phyloP scores from a whole-genome alignment of 495 filamentous ascomycete species.

The Penicillium mononematosum region DNA sequence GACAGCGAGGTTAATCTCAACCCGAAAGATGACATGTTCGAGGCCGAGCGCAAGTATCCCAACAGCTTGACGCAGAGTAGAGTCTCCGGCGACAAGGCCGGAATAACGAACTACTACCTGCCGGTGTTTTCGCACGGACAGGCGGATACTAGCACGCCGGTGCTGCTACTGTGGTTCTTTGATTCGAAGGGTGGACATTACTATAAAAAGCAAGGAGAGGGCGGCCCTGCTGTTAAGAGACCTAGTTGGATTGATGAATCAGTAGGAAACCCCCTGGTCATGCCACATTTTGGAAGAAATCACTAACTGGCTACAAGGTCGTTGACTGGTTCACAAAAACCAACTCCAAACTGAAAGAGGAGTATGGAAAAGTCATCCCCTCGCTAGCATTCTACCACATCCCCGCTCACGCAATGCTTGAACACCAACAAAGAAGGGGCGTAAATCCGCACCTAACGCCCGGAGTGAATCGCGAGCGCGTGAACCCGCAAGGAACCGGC shows the following conservation, averaged over 20 bases:
- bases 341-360: slow-evolving; percentile 39
- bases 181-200: slow-evolving; percentile 63
- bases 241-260: slow-evolving; percentile 41
- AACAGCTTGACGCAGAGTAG: slow-evolving; percentile 55
- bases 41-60: slow-evolving; percentile 51
- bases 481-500: slow-evolving; percentile 27
- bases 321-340: slow-evolving; percentile 61
- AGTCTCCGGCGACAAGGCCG: slow-evolving; percentile 44
- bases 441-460: slow-evolving; percentile 48
- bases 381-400: slow-evolving; percentile 74
- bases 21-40: slow-evolving; percentile 47
- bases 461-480: slow-evolving; percentile 62
- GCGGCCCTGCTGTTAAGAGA: slow-evolving; percentile 33
- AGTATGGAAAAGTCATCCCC: slow-evolving; percentile 51
- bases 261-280: slow-evolving; percentile 6
- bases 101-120: slow-evolving; percentile 72
- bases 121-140: slow-evolving; percentile 40
- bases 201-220: slow-evolving; percentile 40
- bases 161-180: slow-evolving; percentile 72
- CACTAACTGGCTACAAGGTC: slow-evolving; percentile 30
- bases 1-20: slow-evolving; percentile 63
- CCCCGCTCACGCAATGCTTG: slow-evolving; percentile 56
- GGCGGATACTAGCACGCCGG: slow-evolving; percentile 28
- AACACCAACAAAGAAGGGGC: slow-evolving; percentile 46
- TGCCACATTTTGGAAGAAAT: neutral